phyloP scores from a whole-genome alignment of 768 basidiomycete species.

The Kwoniella sp. region DNA sequence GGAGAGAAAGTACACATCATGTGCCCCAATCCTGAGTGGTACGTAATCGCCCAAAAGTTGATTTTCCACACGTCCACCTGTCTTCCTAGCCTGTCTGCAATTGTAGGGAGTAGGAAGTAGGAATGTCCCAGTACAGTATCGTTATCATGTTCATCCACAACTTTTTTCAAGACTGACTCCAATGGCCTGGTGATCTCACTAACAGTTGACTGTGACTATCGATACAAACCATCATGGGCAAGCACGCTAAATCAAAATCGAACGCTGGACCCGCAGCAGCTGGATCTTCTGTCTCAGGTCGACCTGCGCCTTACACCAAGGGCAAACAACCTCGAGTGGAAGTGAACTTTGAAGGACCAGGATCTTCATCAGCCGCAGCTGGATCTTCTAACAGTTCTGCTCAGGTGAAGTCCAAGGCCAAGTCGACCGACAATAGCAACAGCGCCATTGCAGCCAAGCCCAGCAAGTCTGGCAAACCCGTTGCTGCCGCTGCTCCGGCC shows the following conservation, averaged over 20 bases:
- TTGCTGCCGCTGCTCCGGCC: neutral
- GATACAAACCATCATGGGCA: constrained; percentile 30
- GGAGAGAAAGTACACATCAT: too few relatives aligned
- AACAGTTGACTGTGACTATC: too few relatives aligned
- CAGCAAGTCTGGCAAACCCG: neutral
- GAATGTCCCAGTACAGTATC: too few relatives aligned
- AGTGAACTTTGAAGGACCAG: constrained; percentile 38
- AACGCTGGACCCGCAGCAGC: neutral
- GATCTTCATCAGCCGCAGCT: neutral
- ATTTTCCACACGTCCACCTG: constrained; percentile 8
- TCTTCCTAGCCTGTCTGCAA: too few relatives aligned
- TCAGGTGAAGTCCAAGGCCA: neutral
- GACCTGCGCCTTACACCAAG: constrained; percentile 38
- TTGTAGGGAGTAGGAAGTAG: too few relatives aligned
- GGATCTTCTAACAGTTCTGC: neutral
- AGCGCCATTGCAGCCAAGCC: neutral
- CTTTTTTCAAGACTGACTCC: too few relatives aligned
- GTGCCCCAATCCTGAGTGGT: too few relatives aligned
- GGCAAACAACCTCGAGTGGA: constrained; percentile 40
- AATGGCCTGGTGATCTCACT: too few relatives aligned
- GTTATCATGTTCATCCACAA: neutral
- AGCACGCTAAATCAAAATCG: constrained; percentile 28
- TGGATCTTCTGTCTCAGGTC: neutral
- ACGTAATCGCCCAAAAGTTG: constrained; percentile 11
- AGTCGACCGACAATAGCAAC: too few relatives aligned